Evolutionary conservation across 2,329 filamentous ascomycete species (phyloP).

Genomic region (Aspergillus caelatus): DNA sequence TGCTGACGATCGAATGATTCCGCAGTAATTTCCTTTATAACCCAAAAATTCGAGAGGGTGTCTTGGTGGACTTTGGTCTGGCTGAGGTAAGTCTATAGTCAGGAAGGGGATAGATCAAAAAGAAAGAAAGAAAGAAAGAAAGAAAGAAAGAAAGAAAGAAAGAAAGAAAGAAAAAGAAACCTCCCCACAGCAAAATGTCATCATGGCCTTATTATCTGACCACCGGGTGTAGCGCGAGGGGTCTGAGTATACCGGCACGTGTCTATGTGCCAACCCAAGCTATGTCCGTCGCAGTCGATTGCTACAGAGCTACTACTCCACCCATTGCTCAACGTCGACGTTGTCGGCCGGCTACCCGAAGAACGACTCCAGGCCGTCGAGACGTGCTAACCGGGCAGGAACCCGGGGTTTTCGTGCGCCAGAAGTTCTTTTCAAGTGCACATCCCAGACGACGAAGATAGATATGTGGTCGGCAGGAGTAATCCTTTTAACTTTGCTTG

Average conservation of each 20-base stretch:
- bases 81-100: slow-evolving; percentile 63
- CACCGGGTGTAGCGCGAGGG: slow-evolving; percentile 56
- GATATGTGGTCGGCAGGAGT: slow-evolving; percentile 97
- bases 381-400: slow-evolving; percentile 89
- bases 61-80: slow-evolving; percentile 98
- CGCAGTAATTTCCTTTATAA: slow-evolving; percentile 86
- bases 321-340: slow-evolving; percentile 45
- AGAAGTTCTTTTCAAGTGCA: slow-evolving; percentile 96
- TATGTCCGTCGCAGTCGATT: slow-evolving; percentile 62
- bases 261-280: slow-evolving; percentile 72
- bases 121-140: neutral
- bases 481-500: slow-evolving; percentile 93
- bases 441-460: slow-evolving; percentile 88
- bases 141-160: neutral
- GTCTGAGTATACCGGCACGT: slow-evolving; percentile 53
- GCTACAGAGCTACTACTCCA: slow-evolving; percentile 62
- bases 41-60: slow-evolving; percentile 72
- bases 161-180: neutral
- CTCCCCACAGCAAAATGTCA: neutral
- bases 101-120: neutral
- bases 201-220: slow-evolving; percentile 4
- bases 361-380: slow-evolving; percentile 81
- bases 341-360: slow-evolving; percentile 76
- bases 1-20: slow-evolving; percentile 7
- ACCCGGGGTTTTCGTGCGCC: slow-evolving; percentile 95